Conservation (phyloP, 2,329 filamentous ascomycete genomes). For the Hysterium pulicare region DNA sequence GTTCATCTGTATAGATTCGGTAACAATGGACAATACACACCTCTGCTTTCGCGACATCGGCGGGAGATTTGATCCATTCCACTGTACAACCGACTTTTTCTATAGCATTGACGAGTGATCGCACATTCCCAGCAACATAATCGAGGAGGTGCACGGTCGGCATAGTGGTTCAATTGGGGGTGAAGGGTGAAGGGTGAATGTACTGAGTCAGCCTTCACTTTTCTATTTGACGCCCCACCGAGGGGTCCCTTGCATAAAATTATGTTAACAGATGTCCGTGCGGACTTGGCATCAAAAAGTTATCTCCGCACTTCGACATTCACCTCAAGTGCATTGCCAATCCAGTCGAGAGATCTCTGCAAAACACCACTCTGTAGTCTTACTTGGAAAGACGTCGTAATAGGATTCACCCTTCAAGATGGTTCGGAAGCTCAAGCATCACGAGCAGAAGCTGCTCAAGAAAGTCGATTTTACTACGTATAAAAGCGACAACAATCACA, state of each 20-base stretch:
- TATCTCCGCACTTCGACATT: too few species aligned
- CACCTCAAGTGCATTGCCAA: not conserved
- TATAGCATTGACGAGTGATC: slow-evolving; percentile 94
- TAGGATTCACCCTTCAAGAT: slow-evolving; percentile 46
- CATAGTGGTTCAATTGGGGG: slow-evolving; percentile 51
- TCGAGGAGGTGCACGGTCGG: slow-evolving; percentile 76
- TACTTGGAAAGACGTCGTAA: not conserved
- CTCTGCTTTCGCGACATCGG: slow-evolving; percentile 80
- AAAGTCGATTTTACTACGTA: slow-evolving; percentile 95
- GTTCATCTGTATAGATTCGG: slow-evolving; percentile 20
- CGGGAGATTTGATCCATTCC: slow-evolving; percentile 83
- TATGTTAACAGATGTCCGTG: too few species aligned
- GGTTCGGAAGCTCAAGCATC: slow-evolving; percentile 94
- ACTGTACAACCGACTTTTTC: slow-evolving; percentile 92
- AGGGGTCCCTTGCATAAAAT: too few species aligned
- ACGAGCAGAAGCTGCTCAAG: slow-evolving; percentile 89
- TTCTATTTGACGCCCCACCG: not conserved
- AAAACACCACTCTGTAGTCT: not conserved
- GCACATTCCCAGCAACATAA: slow-evolving; percentile 95
- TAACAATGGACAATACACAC: slow-evolving; percentile 46
- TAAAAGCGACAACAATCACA: slow-evolving; percentile 83
- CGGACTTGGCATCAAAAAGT: too few species aligned
- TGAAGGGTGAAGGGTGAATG: not conserved
- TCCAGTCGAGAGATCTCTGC: not conserved
- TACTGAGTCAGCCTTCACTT: not conserved